Evolutionary conservation across 2,329 filamentous ascomycete species (phyloP).

Genomic region (Cercospora sp.): DNA sequence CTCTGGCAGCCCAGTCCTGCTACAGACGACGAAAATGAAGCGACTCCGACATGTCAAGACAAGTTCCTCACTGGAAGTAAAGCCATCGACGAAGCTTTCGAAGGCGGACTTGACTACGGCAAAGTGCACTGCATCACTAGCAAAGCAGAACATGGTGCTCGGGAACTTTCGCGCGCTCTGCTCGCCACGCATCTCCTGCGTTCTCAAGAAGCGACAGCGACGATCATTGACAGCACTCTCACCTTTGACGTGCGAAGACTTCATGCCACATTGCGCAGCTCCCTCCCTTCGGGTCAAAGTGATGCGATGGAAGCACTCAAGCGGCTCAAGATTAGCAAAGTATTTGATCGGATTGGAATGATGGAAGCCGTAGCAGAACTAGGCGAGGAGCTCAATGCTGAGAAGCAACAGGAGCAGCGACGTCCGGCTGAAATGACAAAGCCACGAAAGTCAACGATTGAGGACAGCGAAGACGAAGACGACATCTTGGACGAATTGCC

Average conservation of each 20-base stretch:
- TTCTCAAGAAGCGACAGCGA: conserved; percentile 35
- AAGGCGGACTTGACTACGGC: conserved; percentile 42
- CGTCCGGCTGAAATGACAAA: not conserved
- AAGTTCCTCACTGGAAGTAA: conserved; percentile 14
- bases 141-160: conserved; percentile 29
- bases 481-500: conserved; percentile 42
- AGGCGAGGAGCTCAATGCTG: conserved; percentile 37
- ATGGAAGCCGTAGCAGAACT: conserved; percentile 50
- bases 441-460: conserved; percentile 29
- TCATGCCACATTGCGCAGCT: conserved; percentile 29
- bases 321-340: conserved; percentile 50
- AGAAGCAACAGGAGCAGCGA: not conserved
- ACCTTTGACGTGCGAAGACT: conserved; percentile 48
- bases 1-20: not conserved
- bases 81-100: conserved; percentile 41
- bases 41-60: not conserved
- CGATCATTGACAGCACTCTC: conserved; percentile 50
- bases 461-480: conserved; percentile 41
- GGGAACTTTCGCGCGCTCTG: conserved; percentile 38
- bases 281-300: conserved; percentile 11
- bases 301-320: conserved; percentile 39
- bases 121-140: conserved; percentile 41
- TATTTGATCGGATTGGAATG: conserved; percentile 53
- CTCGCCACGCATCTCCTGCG: conserved; percentile 44
- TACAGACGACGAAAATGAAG: not conserved